phyloP scores from a whole-genome alignment of 495 filamentous ascomycete species.

The Penicillium angulare region DNA sequence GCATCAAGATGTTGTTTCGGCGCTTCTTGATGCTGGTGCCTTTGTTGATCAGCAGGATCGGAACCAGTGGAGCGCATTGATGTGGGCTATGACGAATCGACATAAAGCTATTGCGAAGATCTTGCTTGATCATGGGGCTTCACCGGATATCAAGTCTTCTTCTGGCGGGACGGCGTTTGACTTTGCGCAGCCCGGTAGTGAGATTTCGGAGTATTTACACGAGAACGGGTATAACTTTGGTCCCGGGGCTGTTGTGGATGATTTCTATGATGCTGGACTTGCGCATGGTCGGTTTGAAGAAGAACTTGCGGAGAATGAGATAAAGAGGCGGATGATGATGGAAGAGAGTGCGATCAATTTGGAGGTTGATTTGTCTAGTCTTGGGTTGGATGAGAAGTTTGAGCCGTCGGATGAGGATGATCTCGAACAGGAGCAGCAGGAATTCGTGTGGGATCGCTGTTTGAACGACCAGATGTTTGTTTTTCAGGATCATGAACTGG shows the following conservation, averaged over 20 bases:
- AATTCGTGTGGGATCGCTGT: constrained; percentile 97
- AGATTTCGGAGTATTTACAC: constrained; percentile 92
- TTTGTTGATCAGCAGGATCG: constrained; percentile 91
- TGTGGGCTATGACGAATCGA: constrained; percentile 99
- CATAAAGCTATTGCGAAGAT: constrained; percentile 94
- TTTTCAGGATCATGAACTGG: constrained; percentile 91
- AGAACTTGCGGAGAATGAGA: constrained; percentile 94
- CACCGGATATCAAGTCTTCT: constrained; percentile 90
- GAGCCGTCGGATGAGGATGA: constrained; percentile 77
- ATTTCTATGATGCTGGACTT: constrained; percentile 93
- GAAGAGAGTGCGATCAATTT: constrained; percentile 98
- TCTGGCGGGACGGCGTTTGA: constrained; percentile 95
- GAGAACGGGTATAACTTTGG: constrained; percentile 92
- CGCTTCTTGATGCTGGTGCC: constrained; percentile 83
- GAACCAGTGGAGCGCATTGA: constrained; percentile 95
- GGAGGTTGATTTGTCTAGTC: constrained; percentile 92
- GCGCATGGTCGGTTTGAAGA: constrained; percentile 95
- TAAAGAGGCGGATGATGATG: constrained; percentile 99
- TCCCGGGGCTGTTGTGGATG: constrained; percentile 79
- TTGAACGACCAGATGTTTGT: constrained; percentile 99
- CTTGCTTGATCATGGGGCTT: constrained; percentile 88
- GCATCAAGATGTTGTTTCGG: constrained; percentile 84
- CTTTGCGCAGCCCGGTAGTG: constrained; percentile 90
- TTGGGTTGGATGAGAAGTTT: constrained; percentile 93
- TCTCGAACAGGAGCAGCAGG: constrained; percentile 82